phyloP scores from a whole-genome alignment of 2,329 filamentous ascomycete genomes.

The Diaporthe australafricana region DNA sequence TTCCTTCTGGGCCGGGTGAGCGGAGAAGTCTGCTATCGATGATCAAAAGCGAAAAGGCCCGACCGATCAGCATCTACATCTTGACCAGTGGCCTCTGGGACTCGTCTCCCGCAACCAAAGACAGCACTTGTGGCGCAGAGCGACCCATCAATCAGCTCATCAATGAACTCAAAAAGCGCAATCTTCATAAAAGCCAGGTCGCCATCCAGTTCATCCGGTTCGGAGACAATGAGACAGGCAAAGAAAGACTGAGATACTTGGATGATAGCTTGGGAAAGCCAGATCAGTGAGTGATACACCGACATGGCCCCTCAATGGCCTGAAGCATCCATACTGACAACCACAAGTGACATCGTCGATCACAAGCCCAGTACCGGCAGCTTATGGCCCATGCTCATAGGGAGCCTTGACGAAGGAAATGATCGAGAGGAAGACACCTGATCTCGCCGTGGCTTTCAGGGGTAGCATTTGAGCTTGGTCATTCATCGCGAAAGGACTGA shows the following conservation, averaged over 20 bases:
- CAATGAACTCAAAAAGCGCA: neutral
- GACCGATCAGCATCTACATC: constrained; percentile 19
- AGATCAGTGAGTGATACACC: neutral
- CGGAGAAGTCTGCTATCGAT: neutral
- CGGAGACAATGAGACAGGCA: neutral
- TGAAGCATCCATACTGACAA: neutral
- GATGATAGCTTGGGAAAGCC: neutral
- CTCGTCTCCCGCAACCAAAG: neutral
- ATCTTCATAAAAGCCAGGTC: constrained; percentile 13
- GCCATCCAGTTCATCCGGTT: constrained; percentile 19
- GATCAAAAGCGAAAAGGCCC: neutral
- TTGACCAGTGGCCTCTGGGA: constrained; percentile 19
- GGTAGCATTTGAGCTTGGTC: too few species aligned
- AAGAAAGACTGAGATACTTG: neutral
- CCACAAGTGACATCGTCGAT: constrained; percentile 40
- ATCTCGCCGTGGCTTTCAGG: neutral
- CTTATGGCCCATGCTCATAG: constrained; percentile 23
- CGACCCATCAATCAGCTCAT: neutral
- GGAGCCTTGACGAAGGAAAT: constrained; percentile 17
- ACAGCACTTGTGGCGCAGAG: neutral
- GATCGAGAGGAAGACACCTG: neutral
- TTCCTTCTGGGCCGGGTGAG: neutral
- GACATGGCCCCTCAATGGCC: too few species aligned
- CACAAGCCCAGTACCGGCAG: constrained; percentile 32
- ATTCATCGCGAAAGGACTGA: too few species aligned